Evolutionary conservation across 345 rosid genomes (phyloP).

Genomic region (Raphanus sativus): DNA sequence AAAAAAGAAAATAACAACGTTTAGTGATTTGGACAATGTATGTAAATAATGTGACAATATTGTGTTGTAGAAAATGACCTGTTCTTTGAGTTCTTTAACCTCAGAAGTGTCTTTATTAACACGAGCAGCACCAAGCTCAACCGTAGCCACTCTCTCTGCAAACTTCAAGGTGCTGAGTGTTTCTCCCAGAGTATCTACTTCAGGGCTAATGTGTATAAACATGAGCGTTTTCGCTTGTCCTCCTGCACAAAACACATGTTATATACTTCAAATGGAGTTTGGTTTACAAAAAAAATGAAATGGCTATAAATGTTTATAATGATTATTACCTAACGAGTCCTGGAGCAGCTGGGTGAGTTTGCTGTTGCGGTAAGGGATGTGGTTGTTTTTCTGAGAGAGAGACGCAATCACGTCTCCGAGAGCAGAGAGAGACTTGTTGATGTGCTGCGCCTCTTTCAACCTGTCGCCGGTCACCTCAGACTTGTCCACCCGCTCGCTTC

Average conservation of each 20-base stretch:
- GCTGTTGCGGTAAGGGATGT: slow-evolving; percentile 92
- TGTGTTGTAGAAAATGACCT: slow-evolving; percentile 40
- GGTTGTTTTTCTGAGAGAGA: slow-evolving; percentile 79
- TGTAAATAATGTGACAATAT: neutral
- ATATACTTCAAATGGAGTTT: too few species aligned
- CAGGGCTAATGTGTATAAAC: slow-evolving; percentile 97
- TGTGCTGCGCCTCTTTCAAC: slow-evolving; percentile 86
- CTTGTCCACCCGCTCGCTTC: slow-evolving; percentile 93
- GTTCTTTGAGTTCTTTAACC: slow-evolving; percentile 87
- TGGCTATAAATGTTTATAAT: too few species aligned
- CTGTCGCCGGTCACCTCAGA: slow-evolving; percentile 94
- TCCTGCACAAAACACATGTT: slow-evolving; percentile 44
- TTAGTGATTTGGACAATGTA: neutral
- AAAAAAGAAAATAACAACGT: slow-evolving; percentile 27
- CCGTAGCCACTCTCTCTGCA: slow-evolving; percentile 92
- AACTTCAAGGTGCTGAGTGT: slow-evolving; percentile 88
- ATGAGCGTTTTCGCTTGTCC: slow-evolving; percentile 98
- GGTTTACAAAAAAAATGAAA: too few species aligned
- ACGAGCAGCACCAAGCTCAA: slow-evolving; percentile 92
- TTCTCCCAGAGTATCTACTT: slow-evolving; percentile 73
- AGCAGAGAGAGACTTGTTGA: slow-evolving; percentile 90
- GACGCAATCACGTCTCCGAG: slow-evolving; percentile 91
- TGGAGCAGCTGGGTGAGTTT: slow-evolving; percentile 95
- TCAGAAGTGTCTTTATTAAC: slow-evolving; percentile 77
- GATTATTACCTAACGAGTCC: slow-evolving; percentile 75